Evolutionary conservation across 1,284 basidiomycete species (phyloP).

Genomic region (Papiliotrema nemorosa): DNA sequence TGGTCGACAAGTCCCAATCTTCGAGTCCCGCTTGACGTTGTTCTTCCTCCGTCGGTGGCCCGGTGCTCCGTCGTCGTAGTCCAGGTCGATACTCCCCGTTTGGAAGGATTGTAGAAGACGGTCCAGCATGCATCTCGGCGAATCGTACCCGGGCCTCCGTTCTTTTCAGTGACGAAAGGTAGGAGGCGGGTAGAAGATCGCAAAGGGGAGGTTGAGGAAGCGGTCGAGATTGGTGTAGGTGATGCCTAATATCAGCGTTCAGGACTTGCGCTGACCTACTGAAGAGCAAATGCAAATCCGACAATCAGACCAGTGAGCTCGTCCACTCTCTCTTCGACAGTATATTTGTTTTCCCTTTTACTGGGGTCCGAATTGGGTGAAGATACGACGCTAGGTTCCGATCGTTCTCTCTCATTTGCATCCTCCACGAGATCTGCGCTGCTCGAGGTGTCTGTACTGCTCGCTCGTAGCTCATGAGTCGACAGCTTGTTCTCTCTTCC

Average conservation of each 20-base stretch:
- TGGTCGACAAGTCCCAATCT: conserved; percentile 28
- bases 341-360: not conserved
- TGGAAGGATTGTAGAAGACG: conserved; percentile 6
- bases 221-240: conserved; percentile 40
- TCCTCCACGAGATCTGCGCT: not conserved
- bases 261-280: conserved; percentile 20
- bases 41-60: conserved; percentile 25
- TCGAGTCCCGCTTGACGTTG: conserved; percentile 5
- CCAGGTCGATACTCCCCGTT: conserved; percentile 15
- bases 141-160: conserved; percentile 46
- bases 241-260: conserved; percentile 27
- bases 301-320: conserved; percentile 43
- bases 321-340: conserved; percentile 20
- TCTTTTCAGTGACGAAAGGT: conserved; percentile 42
- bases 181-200: conserved; percentile 41
- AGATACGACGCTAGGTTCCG: not conserved
- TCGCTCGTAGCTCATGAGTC: not conserved
- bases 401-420: not conserved
- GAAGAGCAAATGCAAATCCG: conserved; percentile 45
- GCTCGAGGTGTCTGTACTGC: not conserved
- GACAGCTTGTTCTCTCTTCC: not conserved
- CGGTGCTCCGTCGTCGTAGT: conserved; percentile 24
- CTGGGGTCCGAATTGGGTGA: not conserved
- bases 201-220: conserved; percentile 43
- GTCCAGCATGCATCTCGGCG: conserved; percentile 37